Evolutionary conservation across 352 stramenopile genomes (phyloP).

Genomic region (Pythium biforme): DNA sequence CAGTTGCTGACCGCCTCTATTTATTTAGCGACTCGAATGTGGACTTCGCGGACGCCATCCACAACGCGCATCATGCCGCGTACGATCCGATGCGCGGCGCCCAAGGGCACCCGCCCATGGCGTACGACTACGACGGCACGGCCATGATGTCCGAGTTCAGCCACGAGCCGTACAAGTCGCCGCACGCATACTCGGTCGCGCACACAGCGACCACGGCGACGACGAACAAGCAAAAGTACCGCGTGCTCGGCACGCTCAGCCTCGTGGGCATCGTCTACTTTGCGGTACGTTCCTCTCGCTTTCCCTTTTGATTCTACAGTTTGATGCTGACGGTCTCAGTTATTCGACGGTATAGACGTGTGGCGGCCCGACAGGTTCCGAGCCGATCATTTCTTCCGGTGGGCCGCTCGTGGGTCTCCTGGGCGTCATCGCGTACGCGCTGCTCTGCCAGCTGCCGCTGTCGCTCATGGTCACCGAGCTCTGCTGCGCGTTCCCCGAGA

Average conservation of each 20-base stretch:
- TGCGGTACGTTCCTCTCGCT: slow-evolving; percentile 3
- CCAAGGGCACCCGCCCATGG: background rate
- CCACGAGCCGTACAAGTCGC: slow-evolving; percentile 11
- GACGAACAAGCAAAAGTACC: slow-evolving; percentile 7
- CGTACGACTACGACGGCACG: slow-evolving; percentile 5
- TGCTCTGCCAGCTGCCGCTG: slow-evolving; percentile 41
- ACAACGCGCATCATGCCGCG: background rate
- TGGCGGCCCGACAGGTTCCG: slow-evolving; percentile 42
- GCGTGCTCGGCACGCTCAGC: slow-evolving; percentile 12
- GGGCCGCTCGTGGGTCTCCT: slow-evolving; percentile 66
- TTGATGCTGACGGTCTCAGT: background rate
- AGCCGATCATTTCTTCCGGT: slow-evolving; percentile 33
- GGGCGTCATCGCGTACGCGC: slow-evolving; percentile 63
- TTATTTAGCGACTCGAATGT: background rate
- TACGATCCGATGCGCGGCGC: background rate
- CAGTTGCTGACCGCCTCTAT: background rate
- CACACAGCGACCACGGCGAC: slow-evolving; percentile 27
- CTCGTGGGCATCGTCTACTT: slow-evolving; percentile 17
- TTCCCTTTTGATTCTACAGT: background rate
- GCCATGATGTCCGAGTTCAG: slow-evolving; percentile 8
- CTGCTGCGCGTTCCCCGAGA: slow-evolving; percentile 77
- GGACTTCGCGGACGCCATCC: slow-evolving; percentile 10
- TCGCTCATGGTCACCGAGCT: slow-evolving; percentile 46
- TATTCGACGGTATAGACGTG: background rate
- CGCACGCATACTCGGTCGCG: background rate